A percentile compares a stretch with the other conserved stretches of the same genome.
Conservation (phyloP, 1,284 basidiomycete genomes). For the Ganoderma sinense region DNA sequence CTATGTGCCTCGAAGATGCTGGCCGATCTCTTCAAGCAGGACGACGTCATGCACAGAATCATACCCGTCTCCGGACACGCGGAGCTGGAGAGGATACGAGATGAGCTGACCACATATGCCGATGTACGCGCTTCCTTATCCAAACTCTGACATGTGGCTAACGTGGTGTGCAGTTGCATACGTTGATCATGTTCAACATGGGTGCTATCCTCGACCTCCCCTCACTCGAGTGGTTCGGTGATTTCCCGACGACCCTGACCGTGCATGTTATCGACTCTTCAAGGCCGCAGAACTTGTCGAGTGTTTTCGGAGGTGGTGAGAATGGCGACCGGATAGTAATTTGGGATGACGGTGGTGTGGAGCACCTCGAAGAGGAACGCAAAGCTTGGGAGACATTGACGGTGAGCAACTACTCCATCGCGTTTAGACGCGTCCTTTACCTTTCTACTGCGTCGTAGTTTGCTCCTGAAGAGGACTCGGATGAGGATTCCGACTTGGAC, state of each 20-base stretch:
- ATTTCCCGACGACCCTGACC: constrained; percentile 63
- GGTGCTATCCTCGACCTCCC: constrained; percentile 90
- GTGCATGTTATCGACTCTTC: constrained; percentile 96
- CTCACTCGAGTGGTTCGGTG: constrained; percentile 76
- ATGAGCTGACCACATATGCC: constrained; percentile 71
- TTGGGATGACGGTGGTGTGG: constrained; percentile 90
- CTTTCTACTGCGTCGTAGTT: constrained; percentile 52
- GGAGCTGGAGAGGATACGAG: constrained; percentile 71
- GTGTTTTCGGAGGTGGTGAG: constrained; percentile 81
- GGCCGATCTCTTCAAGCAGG: constrained; percentile 89
- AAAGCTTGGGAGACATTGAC: constrained; percentile 83
- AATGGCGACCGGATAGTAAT: constrained; percentile 79
- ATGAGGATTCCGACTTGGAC: constrained; percentile 62
- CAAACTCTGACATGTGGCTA: neutral
- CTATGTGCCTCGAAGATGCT: constrained; percentile 91
- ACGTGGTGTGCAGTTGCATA: constrained; percentile 71
- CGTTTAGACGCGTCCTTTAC: neutral
- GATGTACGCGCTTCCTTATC: constrained; percentile 62
- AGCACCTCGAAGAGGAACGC: constrained; percentile 67
- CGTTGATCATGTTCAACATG: constrained; percentile 92
- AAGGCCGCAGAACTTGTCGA: constrained; percentile 91
- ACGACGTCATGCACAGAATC: constrained; percentile 91
- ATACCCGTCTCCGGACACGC: constrained; percentile 92
- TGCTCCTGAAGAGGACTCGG: constrained; percentile 76
- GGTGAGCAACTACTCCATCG: constrained; percentile 51